Evolutionary conservation across 192 early-diverging fungal species (phyloP).

Genomic region (Podila verticillata): DNA sequence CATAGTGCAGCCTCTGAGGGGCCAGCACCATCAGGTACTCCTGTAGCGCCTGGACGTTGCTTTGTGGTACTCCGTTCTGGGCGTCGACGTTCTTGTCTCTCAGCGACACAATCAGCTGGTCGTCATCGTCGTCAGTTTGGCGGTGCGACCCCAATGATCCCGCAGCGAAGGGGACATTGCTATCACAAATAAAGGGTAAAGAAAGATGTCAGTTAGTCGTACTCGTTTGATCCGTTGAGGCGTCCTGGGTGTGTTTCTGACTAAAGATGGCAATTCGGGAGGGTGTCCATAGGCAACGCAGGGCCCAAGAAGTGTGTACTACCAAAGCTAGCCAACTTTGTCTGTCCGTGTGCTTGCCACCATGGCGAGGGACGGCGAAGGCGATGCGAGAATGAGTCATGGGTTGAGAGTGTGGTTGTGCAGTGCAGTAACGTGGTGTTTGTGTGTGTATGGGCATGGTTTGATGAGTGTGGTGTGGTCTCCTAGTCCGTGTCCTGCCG

Average conservation of each 20-base stretch:
- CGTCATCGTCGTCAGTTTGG: slow-evolving; percentile 26
- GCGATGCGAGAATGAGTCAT: neutral
- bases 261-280: no score
- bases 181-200: neutral
- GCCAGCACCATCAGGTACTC: slow-evolving; percentile 49
- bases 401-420: no score
- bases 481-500: no score
- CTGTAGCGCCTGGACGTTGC: slow-evolving; percentile 34
- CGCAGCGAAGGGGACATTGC: slow-evolving; percentile 31
- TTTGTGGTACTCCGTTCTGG: slow-evolving; percentile 26
- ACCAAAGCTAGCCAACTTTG: neutral
- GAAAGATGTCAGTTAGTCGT: neutral
- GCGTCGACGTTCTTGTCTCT: slow-evolving; percentile 12
- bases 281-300: neutral
- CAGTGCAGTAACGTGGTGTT: no score
- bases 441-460: no score
- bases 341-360: neutral
- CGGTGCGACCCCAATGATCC: slow-evolving; percentile 35
- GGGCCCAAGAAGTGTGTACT: neutral
- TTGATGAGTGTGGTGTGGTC: no score
- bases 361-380: neutral
- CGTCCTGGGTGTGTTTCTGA: no score
- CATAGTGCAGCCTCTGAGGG: slow-evolving; percentile 41
- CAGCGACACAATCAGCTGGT: slow-evolving; percentile 35
- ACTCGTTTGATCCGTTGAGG: no score